A percentile compares a stretch with the other conserved stretches of the same genome.
phyloP scores from a whole-genome alignment of 768 basidiomycete genomes.

The Imleria badia region DNA sequence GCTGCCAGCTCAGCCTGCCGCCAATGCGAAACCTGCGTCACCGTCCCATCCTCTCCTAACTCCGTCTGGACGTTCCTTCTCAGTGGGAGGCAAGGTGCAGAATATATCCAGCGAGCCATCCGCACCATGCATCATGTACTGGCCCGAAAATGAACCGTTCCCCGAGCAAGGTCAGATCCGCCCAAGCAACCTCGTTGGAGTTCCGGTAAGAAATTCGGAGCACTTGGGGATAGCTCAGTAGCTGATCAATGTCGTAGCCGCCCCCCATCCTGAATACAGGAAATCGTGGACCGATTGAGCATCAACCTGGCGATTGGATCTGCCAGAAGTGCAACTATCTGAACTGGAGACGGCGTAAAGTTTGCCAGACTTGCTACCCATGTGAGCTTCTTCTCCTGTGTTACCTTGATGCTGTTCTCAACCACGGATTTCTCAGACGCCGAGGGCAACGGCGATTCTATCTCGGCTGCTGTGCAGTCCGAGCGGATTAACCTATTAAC shows the following conservation, averaged over 20 bases:
- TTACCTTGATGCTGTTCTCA: conserved; percentile 11
- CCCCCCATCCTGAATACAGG: conserved; percentile 89
- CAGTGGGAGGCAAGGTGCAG: conserved; percentile 74
- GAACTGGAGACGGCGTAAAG: conserved; percentile 85
- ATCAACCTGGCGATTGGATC: conserved; percentile 82
- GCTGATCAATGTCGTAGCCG: conserved; percentile 43
- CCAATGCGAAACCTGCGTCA: conserved; percentile 34
- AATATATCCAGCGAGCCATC: conserved; percentile 75
- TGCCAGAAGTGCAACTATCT: conserved; percentile 84
- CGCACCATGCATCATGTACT: conserved; percentile 79
- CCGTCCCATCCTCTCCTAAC: conserved; percentile 75
- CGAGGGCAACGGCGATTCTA: conserved; percentile 86
- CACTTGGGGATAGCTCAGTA: background rate
- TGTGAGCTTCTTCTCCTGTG: conserved; percentile 47
- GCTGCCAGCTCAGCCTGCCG: conserved; percentile 23
- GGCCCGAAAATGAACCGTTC: conserved; percentile 87
- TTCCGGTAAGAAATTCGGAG: conserved; percentile 44
- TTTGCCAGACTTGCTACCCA: conserved; percentile 86
- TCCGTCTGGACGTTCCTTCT: conserved; percentile 77
- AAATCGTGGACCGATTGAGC: conserved; percentile 84
- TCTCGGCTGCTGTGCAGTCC: conserved; percentile 80
- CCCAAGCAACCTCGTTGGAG: conserved; percentile 51
- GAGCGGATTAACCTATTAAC: conserved; percentile 81
- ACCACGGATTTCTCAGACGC: conserved; percentile 50
- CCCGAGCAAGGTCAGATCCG: conserved; percentile 80